Evolutionary conservation across 129 eudicot genomes (phyloP), one percentile per base, ranked within the genome.

Genomic region (Artemisia argyi): DNA sequence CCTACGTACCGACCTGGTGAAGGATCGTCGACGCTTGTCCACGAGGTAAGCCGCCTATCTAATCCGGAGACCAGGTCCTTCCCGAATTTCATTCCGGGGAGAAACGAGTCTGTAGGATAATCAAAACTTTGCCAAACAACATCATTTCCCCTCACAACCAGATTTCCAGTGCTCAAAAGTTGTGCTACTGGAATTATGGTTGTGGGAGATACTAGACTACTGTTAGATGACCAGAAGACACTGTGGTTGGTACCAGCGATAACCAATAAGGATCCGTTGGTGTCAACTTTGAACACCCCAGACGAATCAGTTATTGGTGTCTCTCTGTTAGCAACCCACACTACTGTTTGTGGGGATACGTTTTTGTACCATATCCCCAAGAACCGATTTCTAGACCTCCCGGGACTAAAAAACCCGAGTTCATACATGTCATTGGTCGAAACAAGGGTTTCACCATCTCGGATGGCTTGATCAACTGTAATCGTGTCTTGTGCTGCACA

Each of bases 81-180:
- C 32, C 83, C 83, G 0, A 80, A n/a, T 52, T 80, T 80, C 83
- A 80, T 80, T 11, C 75, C 79, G 0, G 83, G 72, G 6, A 80
- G 76, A 11, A 48, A 58, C 13, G 30, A 47, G 68, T 80, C 80
- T 22, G 65, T 49, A n/a, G 76, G 80, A 60, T 80, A 52, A 65
- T 65, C 54, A 65, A 65, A 65, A n/a, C 53, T 60, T 26, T 60
- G 44, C 46, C 65, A 60, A 22, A 60, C 15, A 9, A 60, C 12
- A 5, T 2, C n/a, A 2, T 9, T 11, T 55, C 24, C 58, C 17
- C 68, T 76, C 2, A 76, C 22, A 14, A 76, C 75, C 13, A 76
- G 75, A 42, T 76, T 76, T 28, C 75, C 80, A 0, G 49, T 19
- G 60, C 32, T 66, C 26, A 76, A 59, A n/a, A 76, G 62, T 64